phyloP scores from a whole-genome alignment of 768 basidiomycete species.

The Paxillus ammoniavirescens region DNA sequence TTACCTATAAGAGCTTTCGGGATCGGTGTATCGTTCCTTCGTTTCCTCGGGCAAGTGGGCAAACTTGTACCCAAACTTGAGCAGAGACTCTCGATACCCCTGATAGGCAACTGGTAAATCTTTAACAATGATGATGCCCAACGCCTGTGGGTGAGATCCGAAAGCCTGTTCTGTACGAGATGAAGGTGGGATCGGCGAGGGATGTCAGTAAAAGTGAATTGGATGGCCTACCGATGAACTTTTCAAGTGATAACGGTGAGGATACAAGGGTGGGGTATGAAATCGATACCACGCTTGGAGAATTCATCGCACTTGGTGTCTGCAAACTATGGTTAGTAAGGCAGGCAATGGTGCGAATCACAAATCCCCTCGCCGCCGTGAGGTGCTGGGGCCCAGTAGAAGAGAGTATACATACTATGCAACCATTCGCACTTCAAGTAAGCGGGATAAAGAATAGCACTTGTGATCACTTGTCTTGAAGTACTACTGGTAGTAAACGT shows the following conservation, averaged over 20 bases:
- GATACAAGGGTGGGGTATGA: slow-evolving; percentile 59
- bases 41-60: slow-evolving; percentile 62
- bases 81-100: slow-evolving; percentile 62
- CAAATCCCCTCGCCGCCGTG: slow-evolving; percentile 18
- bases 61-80: slow-evolving; percentile 76
- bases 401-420: no score
- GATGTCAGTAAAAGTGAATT: neutral
- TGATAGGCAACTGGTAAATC: slow-evolving; percentile 74
- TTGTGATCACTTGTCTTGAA: no score
- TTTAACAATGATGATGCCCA: slow-evolving; percentile 80
- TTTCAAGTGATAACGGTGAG: slow-evolving; percentile 48
- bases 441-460: no score
- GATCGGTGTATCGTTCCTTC: slow-evolving; percentile 76
- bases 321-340: slow-evolving; percentile 7
- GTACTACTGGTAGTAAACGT: no score
- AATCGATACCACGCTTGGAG: slow-evolving; percentile 43
- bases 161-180: slow-evolving; percentile 66
- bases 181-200: neutral
- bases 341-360: neutral
- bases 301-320: slow-evolving; percentile 13
- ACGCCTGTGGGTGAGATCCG: slow-evolving; percentile 69
- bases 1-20: slow-evolving; percentile 72
- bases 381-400: no score
- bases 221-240: slow-evolving; percentile 56
- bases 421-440: no score